Evolutionary conservation across 108 stramenopile species (phyloP), one percentile per base, ranked within the genome.

Genomic region (Nitzschia sp.): DNA sequence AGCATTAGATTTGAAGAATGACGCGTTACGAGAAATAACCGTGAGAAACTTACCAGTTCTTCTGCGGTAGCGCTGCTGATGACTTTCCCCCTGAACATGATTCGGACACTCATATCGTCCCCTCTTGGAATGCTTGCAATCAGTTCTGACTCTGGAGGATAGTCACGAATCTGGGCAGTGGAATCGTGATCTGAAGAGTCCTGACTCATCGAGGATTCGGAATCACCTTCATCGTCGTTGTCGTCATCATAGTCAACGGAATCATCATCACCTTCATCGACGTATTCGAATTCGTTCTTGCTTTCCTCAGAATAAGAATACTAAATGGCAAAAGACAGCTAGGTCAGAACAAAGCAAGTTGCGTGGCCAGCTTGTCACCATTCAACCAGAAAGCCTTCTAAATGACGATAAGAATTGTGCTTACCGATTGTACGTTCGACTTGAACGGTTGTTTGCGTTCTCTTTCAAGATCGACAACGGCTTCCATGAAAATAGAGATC

Each of bases 391-490:
- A n/a, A n/a, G n/a, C n/a, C n/a, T n/a, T n/a, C n/a, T n/a, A n/a
- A n/a, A n/a, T n/a, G n/a, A n/a, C n/a, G n/a, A n/a, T n/a, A n/a
- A n/a, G n/a, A n/a, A n/a, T n/a, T n/a, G n/a, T n/a, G n/a, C n/a
- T n/a, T n/a, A n/a, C n/a, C n/a, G n/a, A n/a, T n/a, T n/a, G n/a
- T n/a, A n/a, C n/a, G n/a, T n/a, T n/a, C n/a, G n/a, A n/a, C n/a
- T n/a, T n/a, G n/a, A 5, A 53, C 1, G 26, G 25, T 2, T 13
- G 15, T 1, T 26, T 52, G 4, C 25, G 57, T 52, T 52, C 56
- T 44, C 59, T 60, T 31, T 64, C 64, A 4, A 65, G 19, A 9
- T 66, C 73, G 22, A 48, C 30, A 25, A 58, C 58, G 3, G 63
- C 64, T 2, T 66, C 53, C 33, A 63, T n/a, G 23, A 73, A 52